Conservation (phyloP, 78 protist genomes). For the Pigoraptor vietnamica region DNA sequence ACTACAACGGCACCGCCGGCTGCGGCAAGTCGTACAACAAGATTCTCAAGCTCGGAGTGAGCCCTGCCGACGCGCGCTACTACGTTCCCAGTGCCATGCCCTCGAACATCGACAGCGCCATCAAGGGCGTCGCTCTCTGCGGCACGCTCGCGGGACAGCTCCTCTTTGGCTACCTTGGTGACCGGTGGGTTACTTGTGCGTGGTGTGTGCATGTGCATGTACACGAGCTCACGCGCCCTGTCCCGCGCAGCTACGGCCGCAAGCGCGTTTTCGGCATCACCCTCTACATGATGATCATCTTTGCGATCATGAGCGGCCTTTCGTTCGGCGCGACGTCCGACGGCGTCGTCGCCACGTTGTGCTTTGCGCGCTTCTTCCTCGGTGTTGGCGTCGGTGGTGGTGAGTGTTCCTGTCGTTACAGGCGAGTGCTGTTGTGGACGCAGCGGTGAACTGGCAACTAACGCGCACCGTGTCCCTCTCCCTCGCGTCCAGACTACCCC, state of each 20-base stretch:
- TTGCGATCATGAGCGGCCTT: not conserved
- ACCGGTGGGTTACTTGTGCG: not conserved
- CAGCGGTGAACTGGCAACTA: not conserved
- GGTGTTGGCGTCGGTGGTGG: slow-evolving; percentile 83
- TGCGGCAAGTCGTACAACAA: not conserved
- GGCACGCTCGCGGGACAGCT: slow-evolving; percentile 20
- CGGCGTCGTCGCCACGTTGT: not conserved
- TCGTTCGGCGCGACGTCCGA: not conserved
- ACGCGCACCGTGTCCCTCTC: not conserved
- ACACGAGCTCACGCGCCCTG: not conserved
- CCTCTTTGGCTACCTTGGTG: slow-evolving; percentile 13
- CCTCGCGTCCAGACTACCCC: slow-evolving; percentile 53
- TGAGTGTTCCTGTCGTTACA: not conserved
- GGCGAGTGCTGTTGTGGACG: not conserved
- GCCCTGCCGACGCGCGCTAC: not conserved
- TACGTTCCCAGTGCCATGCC: not conserved
- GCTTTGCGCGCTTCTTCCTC: slow-evolving; percentile 31
- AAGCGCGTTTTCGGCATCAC: not conserved
- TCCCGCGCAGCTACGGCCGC: not conserved
- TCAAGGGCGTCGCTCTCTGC: not conserved
- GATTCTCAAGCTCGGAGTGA: not conserved
- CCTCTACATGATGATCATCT: not conserved
- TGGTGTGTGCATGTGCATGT: not conserved
- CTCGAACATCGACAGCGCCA: not conserved
- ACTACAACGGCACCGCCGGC: not conserved